A percentile compares a stretch with the other conserved stretches of the same genome.
phyloP scores from a whole-genome alignment of 306 rosid genomes.

The Acmispon strigosus region DNA sequence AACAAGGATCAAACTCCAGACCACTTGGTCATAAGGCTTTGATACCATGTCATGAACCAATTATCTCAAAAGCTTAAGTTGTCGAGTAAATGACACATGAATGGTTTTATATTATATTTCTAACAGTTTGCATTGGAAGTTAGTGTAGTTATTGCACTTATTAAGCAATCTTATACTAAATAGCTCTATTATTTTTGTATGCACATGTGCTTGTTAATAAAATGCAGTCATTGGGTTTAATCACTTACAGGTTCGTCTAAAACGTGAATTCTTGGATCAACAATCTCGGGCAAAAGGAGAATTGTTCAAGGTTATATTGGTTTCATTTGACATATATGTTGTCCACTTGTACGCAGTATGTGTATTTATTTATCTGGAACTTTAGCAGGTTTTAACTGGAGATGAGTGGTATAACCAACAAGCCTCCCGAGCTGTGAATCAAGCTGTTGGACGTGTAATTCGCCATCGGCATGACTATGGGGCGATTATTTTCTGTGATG shows the following conservation, averaged over 20 bases:
- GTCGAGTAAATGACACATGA: too few relatives aligned
- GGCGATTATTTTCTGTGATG: slow-evolving; percentile 87
- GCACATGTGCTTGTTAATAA: background rate
- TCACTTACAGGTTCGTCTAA: slow-evolving; percentile 71
- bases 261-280: slow-evolving; percentile 80
- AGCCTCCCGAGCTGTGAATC: slow-evolving; percentile 94
- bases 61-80: too few relatives aligned
- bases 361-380: slow-evolving; percentile 13
- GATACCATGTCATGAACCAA: too few relatives aligned
- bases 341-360: background rate
- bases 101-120: background rate
- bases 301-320: slow-evolving; percentile 40
- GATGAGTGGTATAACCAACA: slow-evolving; percentile 96
- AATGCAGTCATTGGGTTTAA: slow-evolving; percentile 21
- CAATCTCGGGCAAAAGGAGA: slow-evolving; percentile 44
- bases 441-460: slow-evolving; percentile 96
- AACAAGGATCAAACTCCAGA: too few relatives aligned
- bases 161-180: background rate
- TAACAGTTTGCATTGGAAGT: slow-evolving; percentile 8
- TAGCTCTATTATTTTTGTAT: background rate
- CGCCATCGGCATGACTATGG: slow-evolving; percentile 98
- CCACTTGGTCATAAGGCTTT: too few relatives aligned
- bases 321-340: slow-evolving; percentile 14
- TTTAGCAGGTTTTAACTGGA: slow-evolving; percentile 56
- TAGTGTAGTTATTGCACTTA: slow-evolving; percentile 9